These are phyloP conservation scores for Colletotrichum spaethianum DNA, from an alignment of 2,329 filamentous ascomycete species.

Conservation along the genomic window DNA sequence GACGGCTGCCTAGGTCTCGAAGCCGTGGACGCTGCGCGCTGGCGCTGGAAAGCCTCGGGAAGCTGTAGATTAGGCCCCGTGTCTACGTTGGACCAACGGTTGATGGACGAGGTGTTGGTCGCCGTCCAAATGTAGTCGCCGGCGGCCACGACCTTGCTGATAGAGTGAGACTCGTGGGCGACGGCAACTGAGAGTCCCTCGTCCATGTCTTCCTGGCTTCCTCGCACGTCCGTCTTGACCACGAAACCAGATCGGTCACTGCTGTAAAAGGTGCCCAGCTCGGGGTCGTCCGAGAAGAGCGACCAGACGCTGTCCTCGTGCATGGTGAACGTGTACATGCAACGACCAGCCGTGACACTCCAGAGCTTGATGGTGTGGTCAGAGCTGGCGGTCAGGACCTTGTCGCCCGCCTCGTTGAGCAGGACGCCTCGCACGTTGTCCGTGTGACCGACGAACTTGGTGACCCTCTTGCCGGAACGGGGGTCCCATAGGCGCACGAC, in stretches of 20 bases:
- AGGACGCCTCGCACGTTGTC: conserved; percentile 94
- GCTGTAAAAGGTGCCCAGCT: conserved; percentile 93
- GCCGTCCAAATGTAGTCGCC: conserved; percentile 91
- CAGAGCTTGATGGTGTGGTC: conserved; percentile 98
- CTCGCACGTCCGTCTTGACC: conserved; percentile 94
- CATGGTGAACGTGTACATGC: conserved; percentile 99
- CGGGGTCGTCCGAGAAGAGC: conserved; percentile 88
- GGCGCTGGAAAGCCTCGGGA: conserved; percentile 67
- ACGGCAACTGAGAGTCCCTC: conserved; percentile 92
- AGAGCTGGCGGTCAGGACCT: conserved; percentile 92
- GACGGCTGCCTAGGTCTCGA: conserved; percentile 45
- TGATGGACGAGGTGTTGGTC: conserved; percentile 91
- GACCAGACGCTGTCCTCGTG: conserved; percentile 99
- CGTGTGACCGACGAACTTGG: conserved; percentile 96
- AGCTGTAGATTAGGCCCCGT: conserved; percentile 80
- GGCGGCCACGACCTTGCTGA: conserved; percentile 77
- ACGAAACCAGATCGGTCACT: conserved; percentile 92
- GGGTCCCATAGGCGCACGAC: conserved; percentile 94
- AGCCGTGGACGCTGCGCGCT: conserved; percentile 60
- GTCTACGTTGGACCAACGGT: conserved; percentile 90
- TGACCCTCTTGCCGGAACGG: conserved; percentile 88
- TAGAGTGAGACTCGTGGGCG: conserved; percentile 90
- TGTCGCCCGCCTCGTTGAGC: conserved; percentile 89
- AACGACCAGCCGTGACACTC: conserved; percentile 94
- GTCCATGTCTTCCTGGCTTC: conserved; percentile 77